phyloP scores from a whole-genome alignment of 179 eudicot species.

The Carnegiea gigantea region DNA sequence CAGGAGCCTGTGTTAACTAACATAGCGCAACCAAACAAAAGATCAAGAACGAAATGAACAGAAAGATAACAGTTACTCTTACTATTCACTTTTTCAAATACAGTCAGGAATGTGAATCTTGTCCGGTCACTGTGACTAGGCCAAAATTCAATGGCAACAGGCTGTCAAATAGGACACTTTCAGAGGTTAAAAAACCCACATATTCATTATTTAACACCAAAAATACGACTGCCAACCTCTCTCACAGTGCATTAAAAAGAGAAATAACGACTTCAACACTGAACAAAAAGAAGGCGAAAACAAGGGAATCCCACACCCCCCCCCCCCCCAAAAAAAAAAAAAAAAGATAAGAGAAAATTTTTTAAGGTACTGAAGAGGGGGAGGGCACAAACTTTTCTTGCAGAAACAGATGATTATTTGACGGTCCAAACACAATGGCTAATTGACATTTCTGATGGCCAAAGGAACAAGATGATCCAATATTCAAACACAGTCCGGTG shows the following conservation, averaged over 20 bases:
- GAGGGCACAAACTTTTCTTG: not conserved
- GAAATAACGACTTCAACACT: constrained; percentile 8
- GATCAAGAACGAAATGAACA: constrained; percentile 20
- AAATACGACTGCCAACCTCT: constrained; percentile 25
- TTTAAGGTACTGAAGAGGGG: not conserved
- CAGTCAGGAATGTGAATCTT: constrained; percentile 28
- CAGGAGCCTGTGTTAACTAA: constrained; percentile 8
- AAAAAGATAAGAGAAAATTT: not conserved
- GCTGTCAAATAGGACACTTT: constrained; percentile 38
- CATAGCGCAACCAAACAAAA: constrained; percentile 10
- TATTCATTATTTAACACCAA: constrained; percentile 33
- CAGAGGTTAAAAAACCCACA: constrained; percentile 32
- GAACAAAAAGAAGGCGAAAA: constrained; percentile 9
- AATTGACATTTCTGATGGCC: constrained; percentile 4
- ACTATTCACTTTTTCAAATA: constrained; percentile 27
- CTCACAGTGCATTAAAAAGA: constrained; percentile 22
- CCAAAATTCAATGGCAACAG: constrained; percentile 44
- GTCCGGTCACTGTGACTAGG: constrained; percentile 31
- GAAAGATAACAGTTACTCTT: constrained; percentile 21
- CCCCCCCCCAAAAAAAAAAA: not conserved
- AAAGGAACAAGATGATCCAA: not conserved
- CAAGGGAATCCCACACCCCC: not conserved
- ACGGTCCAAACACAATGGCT: constrained; percentile 11
- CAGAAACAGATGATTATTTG: constrained; percentile 9
- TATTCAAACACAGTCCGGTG: not conserved